These are phyloP conservation scores for Auxenochlorella protothecoides DNA, from an alignment of 139 green algal genomes.

Conservation along the genomic window DNA sequence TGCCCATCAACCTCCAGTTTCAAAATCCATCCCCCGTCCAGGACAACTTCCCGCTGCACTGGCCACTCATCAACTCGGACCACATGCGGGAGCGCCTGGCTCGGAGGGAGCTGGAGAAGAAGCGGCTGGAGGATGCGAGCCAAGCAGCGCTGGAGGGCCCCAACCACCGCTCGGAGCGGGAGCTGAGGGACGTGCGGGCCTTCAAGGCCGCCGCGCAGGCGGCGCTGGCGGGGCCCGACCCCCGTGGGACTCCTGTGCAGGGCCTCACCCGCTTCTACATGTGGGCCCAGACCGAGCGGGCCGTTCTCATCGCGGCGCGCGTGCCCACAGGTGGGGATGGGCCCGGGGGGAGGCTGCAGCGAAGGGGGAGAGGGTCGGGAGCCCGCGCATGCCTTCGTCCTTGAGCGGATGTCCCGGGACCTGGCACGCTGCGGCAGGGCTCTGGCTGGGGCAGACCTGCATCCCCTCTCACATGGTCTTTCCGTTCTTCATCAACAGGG, in stretches of 20 bases:
- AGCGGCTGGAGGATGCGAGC: conserved; percentile 56
- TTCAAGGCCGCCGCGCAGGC: conserved; percentile 44
- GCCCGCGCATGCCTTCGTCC: not conserved
- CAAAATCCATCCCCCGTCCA: conserved; percentile 1
- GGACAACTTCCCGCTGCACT: conserved; percentile 58
- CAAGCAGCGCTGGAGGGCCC: conserved; percentile 32
- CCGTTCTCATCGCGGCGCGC: conserved; percentile 46
- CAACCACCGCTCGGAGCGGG: conserved; percentile 30
- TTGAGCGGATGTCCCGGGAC: too few relatives aligned
- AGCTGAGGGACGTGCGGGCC: conserved; percentile 40
- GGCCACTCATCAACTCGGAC: conserved; percentile 58
- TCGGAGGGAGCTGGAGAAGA: conserved; percentile 62
- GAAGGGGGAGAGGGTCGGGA: not conserved
- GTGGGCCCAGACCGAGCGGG: conserved; percentile 57
- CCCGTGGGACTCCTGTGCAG: conserved; percentile 11
- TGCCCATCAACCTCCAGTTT: not conserved
- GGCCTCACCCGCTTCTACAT: conserved; percentile 59
- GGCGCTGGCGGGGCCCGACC: conserved; percentile 6
- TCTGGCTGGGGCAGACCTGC: too few relatives aligned
- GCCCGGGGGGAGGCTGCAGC: too few relatives aligned
- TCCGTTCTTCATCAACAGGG: conserved; percentile 8
- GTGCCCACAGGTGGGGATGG: conserved; percentile 47
- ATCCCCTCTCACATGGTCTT: too few relatives aligned
- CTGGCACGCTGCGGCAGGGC: too few relatives aligned
- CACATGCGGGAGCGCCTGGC: conserved; percentile 54